These are phyloP conservation scores for Triticum monococcum DNA, from an alignment of 176 grass and related monocot species.

Conservation along the genomic window DNA sequence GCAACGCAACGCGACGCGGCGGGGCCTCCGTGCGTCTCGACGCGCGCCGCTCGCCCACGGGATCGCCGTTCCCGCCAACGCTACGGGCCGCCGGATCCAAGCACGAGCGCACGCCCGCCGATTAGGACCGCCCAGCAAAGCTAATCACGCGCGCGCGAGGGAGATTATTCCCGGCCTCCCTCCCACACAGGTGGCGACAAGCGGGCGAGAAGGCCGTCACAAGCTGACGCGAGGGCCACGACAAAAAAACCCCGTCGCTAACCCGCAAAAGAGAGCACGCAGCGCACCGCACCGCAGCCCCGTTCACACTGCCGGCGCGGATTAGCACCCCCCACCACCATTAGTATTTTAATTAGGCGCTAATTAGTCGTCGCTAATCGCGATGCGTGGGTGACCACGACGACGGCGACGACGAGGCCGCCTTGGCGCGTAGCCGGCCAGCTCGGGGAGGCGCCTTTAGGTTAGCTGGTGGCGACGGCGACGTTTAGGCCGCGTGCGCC, in stretches of 20 bases:
- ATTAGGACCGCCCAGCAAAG: slow-evolving; percentile 1
- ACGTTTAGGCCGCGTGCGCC: slow-evolving; percentile 16
- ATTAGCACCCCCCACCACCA: background rate
- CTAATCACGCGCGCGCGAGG: background rate
- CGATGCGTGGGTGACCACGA: background rate
- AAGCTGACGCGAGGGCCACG: background rate
- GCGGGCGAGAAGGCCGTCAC: background rate
- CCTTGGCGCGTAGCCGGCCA: background rate
- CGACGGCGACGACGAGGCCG: background rate
- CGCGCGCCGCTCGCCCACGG: background rate
- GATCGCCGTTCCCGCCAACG: background rate
- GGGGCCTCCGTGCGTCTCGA: background rate
- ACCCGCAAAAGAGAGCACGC: background rate
- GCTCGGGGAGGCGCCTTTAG: background rate
- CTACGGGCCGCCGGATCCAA: background rate
- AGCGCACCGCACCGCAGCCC: background rate
- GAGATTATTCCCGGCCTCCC: background rate
- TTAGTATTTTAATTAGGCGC: background rate
- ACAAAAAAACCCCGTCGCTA: background rate
- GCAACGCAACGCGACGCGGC: no score
- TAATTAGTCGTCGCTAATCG: slow-evolving; percentile 2
- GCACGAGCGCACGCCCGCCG: background rate
- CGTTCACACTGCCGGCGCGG: background rate
- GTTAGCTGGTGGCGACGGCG: background rate
- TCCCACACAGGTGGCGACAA: background rate